phyloP scores from a whole-genome alignment of 2,329 filamentous ascomycete genomes.

The Colletotrichum navitas region DNA sequence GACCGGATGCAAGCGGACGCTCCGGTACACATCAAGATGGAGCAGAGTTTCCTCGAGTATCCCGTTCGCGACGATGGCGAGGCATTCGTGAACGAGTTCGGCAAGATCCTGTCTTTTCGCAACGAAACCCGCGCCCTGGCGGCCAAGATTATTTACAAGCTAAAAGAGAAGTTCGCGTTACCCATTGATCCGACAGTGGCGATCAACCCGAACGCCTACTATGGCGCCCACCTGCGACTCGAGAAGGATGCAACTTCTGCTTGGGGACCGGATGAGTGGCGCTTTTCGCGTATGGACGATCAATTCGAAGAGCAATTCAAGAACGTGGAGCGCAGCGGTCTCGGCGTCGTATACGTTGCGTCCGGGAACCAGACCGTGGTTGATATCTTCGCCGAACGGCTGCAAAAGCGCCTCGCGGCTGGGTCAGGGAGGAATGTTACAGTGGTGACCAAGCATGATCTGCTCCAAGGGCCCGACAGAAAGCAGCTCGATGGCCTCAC shows the following conservation, averaged over 20 bases:
- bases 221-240: slow-evolving; percentile 50
- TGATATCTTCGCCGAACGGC: slow-evolving; percentile 44
- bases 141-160: slow-evolving; percentile 46
- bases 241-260: slow-evolving; percentile 50
- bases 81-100: slow-evolving; percentile 50
- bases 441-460: slow-evolving; percentile 51
- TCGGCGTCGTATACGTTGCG: slow-evolving; percentile 49
- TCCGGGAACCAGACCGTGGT: slow-evolving; percentile 49
- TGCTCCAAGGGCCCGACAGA: slow-evolving; percentile 44
- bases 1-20: slow-evolving; percentile 1
- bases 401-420: slow-evolving; percentile 21
- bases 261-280: slow-evolving; percentile 49
- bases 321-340: slow-evolving; percentile 45
- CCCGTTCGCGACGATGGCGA: slow-evolving; percentile 52
- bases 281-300: slow-evolving; percentile 49
- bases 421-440: slow-evolving; percentile 40
- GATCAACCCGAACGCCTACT: slow-evolving; percentile 47
- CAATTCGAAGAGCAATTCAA: slow-evolving; percentile 50
- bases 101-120: slow-evolving; percentile 51
- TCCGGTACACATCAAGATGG: slow-evolving; percentile 48
- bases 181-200: slow-evolving; percentile 45
- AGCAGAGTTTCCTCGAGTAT: slow-evolving; percentile 54
- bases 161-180: slow-evolving; percentile 44
- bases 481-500: slow-evolving; percentile 45
- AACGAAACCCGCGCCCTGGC: slow-evolving; percentile 49